phyloP scores from a whole-genome alignment of 2,329 filamentous ascomycete genomes.

The Phymatotrichopsis omnivora region DNA sequence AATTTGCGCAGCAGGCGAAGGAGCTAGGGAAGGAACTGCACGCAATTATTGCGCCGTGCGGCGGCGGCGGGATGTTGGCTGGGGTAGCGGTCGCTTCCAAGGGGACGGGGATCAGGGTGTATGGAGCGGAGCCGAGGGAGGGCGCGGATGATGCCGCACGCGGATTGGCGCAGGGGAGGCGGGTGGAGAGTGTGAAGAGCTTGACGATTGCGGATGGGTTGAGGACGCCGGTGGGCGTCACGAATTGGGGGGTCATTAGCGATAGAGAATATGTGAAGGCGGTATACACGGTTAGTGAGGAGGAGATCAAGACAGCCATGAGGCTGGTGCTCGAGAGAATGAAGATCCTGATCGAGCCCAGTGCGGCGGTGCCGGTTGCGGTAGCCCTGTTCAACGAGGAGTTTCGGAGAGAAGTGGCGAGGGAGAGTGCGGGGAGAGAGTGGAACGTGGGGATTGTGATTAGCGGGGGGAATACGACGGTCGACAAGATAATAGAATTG shows the following conservation, averaged over 20 bases:
- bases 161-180: constrained; percentile 53
- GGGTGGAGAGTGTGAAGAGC: constrained; percentile 59
- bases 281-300: constrained; percentile 66
- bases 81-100: constrained; percentile 70
- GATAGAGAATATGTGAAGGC: constrained; percentile 58
- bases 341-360: constrained; percentile 87
- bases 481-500: constrained; percentile 28
- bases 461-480: constrained; percentile 31
- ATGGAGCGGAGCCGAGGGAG: constrained; percentile 75
- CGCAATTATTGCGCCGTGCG: constrained; percentile 71
- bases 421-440: constrained; percentile 40
- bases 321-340: constrained; percentile 71
- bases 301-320: constrained; percentile 69
- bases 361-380: constrained; percentile 72
- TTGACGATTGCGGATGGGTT: constrained; percentile 84
- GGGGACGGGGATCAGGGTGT: constrained; percentile 63
- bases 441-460: constrained; percentile 39
- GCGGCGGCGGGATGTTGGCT: constrained; percentile 78
- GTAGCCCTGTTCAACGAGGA: constrained; percentile 77
- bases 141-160: constrained; percentile 69
- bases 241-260: constrained; percentile 69
- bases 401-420: constrained; percentile 54
- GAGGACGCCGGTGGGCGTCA: constrained; percentile 65
- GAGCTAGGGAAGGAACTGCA: constrained; percentile 46
- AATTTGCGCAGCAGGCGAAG: constrained; percentile 66